A percentile compares a stretch with the other conserved stretches of the same genome.
These are phyloP conservation scores for Aspergillus candidus DNA, from an alignment of 2,329 filamentous ascomycete species.

Conservation along the genomic window DNA sequence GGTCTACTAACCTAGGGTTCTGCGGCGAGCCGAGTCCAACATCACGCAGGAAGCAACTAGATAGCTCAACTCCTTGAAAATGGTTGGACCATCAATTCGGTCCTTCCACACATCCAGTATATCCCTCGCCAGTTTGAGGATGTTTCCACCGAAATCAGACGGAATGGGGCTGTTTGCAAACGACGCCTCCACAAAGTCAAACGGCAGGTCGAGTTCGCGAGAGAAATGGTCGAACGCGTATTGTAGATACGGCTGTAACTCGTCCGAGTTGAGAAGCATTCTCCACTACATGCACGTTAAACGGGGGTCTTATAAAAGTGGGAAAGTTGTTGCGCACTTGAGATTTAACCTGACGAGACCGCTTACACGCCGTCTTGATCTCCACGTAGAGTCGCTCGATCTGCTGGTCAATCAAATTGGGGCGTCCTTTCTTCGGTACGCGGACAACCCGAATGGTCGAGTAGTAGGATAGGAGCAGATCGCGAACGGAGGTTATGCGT, in stretches of 20 bases:
- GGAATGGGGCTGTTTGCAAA: background rate
- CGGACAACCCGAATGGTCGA: background rate
- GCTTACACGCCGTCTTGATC: background rate
- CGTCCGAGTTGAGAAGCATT: background rate
- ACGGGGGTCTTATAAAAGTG: background rate
- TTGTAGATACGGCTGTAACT: background rate
- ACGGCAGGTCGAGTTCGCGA: background rate
- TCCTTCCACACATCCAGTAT: conserved; percentile 1
- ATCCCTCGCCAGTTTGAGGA: background rate
- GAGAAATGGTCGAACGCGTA: conserved; percentile 2
- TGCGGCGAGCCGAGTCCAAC: background rate
- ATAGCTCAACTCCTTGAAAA: conserved; percentile 1
- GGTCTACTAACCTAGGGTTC: background rate
- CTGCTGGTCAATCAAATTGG: background rate
- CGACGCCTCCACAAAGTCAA: background rate
- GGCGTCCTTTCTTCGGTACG: background rate
- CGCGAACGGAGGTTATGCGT: background rate
- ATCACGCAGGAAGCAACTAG: background rate
- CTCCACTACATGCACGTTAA: background rate
- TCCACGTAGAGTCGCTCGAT: background rate
- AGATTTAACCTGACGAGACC: background rate
- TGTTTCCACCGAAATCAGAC: background rate
- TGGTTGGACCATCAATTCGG: background rate
- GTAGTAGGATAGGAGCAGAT: background rate
- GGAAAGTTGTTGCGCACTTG: background rate